Base-by-base conservation (phyloP, 768 basidiomycete genomes). In the Dacryopinax spathularia region DNA sequence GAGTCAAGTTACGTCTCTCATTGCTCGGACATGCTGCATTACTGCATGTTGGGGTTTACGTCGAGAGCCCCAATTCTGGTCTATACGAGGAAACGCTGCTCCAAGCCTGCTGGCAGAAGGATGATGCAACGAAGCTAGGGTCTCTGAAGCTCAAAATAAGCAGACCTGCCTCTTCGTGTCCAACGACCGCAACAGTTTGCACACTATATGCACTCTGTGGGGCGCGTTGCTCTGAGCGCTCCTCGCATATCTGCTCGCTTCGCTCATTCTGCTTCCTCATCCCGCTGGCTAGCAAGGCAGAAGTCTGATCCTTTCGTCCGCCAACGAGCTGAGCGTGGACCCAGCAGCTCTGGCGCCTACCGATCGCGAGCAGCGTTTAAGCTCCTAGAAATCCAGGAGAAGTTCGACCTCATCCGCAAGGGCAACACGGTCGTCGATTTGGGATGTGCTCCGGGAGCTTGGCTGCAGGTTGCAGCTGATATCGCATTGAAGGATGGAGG, bases 341-440 rank as follows among this genome's bases (percentile, higher is more conserved):
- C 59, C 35, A 33, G 25, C 33, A 29, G 22, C 34, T 33, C 34
- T 2, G 41, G 67, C 1, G 69, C 78, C 12, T 95, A 84, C 73
- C 86, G 92, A 27, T 86, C 94, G 0, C 84, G 95, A 56, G 88
- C 91, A 13, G 91, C 93, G 2, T 95, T 89, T 79, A 97, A 97
- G 75, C 84, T 97, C 16, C 73, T 92, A 64, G 88, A 93, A 68
- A 81, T 98, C 60, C 78, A 89, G 70, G 73, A 79, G 0, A 76
- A 78, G 35, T 83, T 78, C 72, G 78, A 79, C 12, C 65, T 75
- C 1, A 83, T 91, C 66, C 29, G 65, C 61, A 62, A 63, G 3
- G 67, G 60, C 13, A 77, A 72, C 1, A 77, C 81, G 18, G 83
- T 95, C 0, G 83, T 94, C 1, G 94, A 96, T 73, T 81, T 96